These are phyloP conservation scores for Globisporangium megalacanthum DNA, from an alignment of 352 stramenopile genomes.

Conservation along the genomic window DNA sequence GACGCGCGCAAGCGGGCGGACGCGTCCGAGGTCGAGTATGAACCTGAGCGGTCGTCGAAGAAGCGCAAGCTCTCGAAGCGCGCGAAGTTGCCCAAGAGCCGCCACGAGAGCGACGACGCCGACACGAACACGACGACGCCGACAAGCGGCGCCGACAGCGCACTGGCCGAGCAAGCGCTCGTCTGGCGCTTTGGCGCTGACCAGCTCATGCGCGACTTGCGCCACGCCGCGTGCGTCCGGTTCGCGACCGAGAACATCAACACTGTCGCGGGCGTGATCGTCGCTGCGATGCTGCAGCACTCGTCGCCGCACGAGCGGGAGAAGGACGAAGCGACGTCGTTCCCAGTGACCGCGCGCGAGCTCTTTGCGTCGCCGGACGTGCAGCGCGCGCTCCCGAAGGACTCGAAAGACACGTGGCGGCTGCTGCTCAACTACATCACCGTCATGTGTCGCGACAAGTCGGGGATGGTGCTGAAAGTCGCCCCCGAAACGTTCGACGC, in stretches of 20 bases:
- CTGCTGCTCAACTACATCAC: slow-evolving; percentile 86
- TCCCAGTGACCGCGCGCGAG: slow-evolving; percentile 70
- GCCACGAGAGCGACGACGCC: slow-evolving; percentile 28
- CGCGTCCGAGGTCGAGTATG: slow-evolving; percentile 60
- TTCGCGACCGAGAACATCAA: slow-evolving; percentile 87
- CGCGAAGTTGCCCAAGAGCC: slow-evolving; percentile 73
- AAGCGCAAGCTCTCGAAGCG: slow-evolving; percentile 70
- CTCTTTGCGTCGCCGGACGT: slow-evolving; percentile 68
- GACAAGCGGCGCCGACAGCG: slow-evolving; percentile 2
- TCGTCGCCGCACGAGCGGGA: slow-evolving; percentile 80
- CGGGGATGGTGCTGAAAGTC: slow-evolving; percentile 84
- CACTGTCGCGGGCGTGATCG: slow-evolving; percentile 70
- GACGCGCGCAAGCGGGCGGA: slow-evolving; percentile 38
- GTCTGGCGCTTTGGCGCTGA: slow-evolving; percentile 78
- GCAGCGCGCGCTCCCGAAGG: slow-evolving; percentile 60
- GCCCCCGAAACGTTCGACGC: slow-evolving; percentile 64
- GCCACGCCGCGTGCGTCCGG: slow-evolving; percentile 70
- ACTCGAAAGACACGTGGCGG: slow-evolving; percentile 78
- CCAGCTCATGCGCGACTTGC: slow-evolving; percentile 76
- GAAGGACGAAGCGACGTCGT: slow-evolving; percentile 71
- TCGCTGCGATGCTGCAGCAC: slow-evolving; percentile 72
- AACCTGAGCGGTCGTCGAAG: slow-evolving; percentile 42
- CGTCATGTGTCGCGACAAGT: slow-evolving; percentile 88
- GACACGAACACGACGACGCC: slow-evolving; percentile 10
- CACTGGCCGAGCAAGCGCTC: slow-evolving; percentile 60